A percentile compares a stretch with the other conserved stretches of the same genome.
Evolutionary conservation across 164 flowering plant species (phyloP).

Genomic region (Chloranthus sessilifolius): DNA sequence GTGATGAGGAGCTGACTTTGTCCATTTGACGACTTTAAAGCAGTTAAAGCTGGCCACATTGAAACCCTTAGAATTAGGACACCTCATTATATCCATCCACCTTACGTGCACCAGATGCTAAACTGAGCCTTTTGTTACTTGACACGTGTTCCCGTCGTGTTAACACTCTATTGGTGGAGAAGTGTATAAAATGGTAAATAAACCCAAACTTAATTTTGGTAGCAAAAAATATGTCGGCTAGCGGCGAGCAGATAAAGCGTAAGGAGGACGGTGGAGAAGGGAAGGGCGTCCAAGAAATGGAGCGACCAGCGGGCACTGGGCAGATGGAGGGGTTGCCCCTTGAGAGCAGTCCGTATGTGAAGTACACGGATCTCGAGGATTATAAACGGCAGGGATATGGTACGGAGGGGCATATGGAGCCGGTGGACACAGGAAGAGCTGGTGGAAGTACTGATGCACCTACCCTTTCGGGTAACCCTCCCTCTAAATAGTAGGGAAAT

Average conservation of each 20-base stretch:
- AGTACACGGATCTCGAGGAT: conserved; percentile 60
- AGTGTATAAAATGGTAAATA: no score
- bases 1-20: no score
- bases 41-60: no score
- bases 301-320: neutral
- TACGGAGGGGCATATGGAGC: conserved; percentile 52
- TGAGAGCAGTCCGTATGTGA: conserved; percentile 60
- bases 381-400: conserved; percentile 66
- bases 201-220: no score
- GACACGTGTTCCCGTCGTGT: no score
- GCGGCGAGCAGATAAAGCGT: neutral
- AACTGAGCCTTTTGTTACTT: no score
- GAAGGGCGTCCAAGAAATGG: conserved; percentile 4
- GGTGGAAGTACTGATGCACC: conserved; percentile 68
- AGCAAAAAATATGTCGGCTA: conserved; percentile 3
- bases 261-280: neutral
- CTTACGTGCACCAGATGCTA: no score
- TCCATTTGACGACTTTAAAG: no score
- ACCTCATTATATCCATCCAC: no score
- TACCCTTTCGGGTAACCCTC: conserved; percentile 54
- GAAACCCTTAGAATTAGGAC: no score
- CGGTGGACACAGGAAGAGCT: conserved; percentile 34
- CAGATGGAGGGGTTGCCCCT: conserved; percentile 41
- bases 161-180: no score
- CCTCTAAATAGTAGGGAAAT: no score